Evolutionary conservation across 306 rosid genomes (phyloP).

Genomic region (Gastrolobium bilobum): DNA sequence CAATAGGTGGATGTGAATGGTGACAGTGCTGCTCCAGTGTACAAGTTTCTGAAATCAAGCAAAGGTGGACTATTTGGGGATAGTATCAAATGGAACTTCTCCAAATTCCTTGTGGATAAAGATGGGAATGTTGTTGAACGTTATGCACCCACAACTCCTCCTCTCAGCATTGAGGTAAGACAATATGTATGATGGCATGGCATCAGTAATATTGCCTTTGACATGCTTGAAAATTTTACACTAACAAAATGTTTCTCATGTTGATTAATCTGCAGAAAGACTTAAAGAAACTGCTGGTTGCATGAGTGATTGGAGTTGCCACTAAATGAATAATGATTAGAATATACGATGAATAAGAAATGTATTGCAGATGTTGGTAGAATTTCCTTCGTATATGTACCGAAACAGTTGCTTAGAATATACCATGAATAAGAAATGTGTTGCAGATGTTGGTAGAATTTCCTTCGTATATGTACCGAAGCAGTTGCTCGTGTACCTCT

Average conservation of each 20-base stretch:
- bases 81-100: conserved; percentile 77
- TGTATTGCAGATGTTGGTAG: conserved; percentile 18
- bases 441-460: conserved; percentile 4
- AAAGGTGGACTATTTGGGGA: conserved; percentile 78
- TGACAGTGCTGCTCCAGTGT: conserved; percentile 65
- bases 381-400: conserved; percentile 25
- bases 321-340: not conserved
- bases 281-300: conserved; percentile 51
- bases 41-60: conserved; percentile 80
- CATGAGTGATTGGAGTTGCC: conserved; percentile 41
- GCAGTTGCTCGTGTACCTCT: not conserved
- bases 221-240: not conserved
- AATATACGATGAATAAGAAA: conserved; percentile 38
- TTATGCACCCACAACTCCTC: conserved; percentile 80
- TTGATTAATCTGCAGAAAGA: conserved; percentile 50
- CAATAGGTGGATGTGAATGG: conserved; percentile 82
- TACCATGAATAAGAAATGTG: conserved; percentile 41
- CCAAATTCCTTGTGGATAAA: conserved; percentile 78
- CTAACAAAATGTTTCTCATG: conserved; percentile 3
- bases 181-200: not conserved
- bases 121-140: conserved; percentile 76
- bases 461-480: conserved; percentile 24
- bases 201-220: not conserved
- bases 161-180: conserved; percentile 80
- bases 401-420: not conserved